These are phyloP conservation scores for Pulveroboletus sp. DNA, from an alignment of 768 basidiomycete species.

Conservation along the genomic window DNA sequence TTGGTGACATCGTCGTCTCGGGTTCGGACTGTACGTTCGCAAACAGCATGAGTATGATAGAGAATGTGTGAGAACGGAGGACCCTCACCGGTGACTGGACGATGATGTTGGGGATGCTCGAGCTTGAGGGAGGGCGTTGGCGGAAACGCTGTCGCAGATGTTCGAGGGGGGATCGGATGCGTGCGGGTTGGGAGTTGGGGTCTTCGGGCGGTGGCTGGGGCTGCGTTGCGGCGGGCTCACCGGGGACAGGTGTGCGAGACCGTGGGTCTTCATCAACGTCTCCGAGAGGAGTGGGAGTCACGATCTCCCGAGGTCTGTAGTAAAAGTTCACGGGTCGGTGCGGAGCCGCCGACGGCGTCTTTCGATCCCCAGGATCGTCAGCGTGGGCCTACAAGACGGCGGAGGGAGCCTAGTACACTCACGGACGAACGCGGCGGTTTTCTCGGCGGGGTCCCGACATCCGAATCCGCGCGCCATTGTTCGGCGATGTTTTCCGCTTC, in stretches of 20 bases:
- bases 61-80: not conserved
- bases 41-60: not conserved
- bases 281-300: conserved; percentile 24
- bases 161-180: conserved; percentile 18
- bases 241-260: conserved; percentile 13
- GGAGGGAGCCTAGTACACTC: not conserved
- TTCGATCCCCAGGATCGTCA: conserved; percentile 8
- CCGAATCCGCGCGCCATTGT: conserved; percentile 31
- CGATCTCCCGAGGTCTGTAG: conserved; percentile 32
- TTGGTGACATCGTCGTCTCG: conserved; percentile 34
- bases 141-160: conserved; percentile 27
- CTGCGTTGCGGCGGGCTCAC: conserved; percentile 2
- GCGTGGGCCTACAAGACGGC: not conserved
- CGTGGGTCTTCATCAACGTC: conserved; percentile 17
- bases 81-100: conserved; percentile 45
- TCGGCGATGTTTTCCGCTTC: conserved; percentile 27
- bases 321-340: conserved; percentile 12
- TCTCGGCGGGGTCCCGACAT: conserved; percentile 14
- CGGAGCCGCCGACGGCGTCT: conserved; percentile 18
- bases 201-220: conserved; percentile 4
- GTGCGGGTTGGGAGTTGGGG: conserved; percentile 7
- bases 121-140: conserved; percentile 31
- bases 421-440: conserved; percentile 21
- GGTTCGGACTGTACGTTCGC: conserved; percentile 36
- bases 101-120: conserved; percentile 40